These are phyloP conservation scores for Beta corolliflora DNA, from an alignment of 179 eudicot species.

Conservation along the genomic window DNA sequence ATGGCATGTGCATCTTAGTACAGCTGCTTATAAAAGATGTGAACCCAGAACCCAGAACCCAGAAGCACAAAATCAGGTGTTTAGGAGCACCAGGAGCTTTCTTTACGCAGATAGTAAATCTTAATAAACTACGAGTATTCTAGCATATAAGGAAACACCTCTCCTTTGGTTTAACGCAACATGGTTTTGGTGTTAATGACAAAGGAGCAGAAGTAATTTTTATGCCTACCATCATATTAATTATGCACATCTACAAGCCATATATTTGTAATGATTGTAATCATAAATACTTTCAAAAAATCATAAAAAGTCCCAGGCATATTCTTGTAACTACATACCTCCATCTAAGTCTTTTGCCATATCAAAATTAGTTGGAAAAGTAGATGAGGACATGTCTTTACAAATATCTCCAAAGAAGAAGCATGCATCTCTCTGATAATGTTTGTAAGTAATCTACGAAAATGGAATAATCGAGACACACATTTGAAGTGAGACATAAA, in stretches of 20 bases:
- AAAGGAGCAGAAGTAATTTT: not conserved
- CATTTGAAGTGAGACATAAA: too few species aligned
- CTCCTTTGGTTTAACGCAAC: not conserved
- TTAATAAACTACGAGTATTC: not conserved
- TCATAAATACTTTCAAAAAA: not conserved
- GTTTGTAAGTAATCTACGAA: too few species aligned
- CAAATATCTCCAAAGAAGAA: not conserved
- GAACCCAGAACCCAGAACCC: not conserved
- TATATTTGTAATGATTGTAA: not conserved
- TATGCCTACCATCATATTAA: not conserved
- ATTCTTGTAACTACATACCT: not conserved
- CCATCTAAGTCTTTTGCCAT: not conserved
- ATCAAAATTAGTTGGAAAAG: not conserved
- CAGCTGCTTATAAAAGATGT: not conserved
- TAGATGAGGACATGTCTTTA: not conserved
- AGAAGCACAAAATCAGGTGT: not conserved
- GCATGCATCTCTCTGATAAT: too few species aligned
- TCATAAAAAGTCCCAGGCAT: not conserved
- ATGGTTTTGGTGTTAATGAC: not conserved
- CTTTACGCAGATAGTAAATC: too few species aligned
- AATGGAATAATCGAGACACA: too few species aligned
- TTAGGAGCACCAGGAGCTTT: not conserved
- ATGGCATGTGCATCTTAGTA: not conserved
- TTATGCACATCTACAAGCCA: not conserved
- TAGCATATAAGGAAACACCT: not conserved